A percentile compares a stretch with the other conserved stretches of the same genome.
Conservation (phyloP, 208 protist genomes). For the Crithidia bombi region DNA sequence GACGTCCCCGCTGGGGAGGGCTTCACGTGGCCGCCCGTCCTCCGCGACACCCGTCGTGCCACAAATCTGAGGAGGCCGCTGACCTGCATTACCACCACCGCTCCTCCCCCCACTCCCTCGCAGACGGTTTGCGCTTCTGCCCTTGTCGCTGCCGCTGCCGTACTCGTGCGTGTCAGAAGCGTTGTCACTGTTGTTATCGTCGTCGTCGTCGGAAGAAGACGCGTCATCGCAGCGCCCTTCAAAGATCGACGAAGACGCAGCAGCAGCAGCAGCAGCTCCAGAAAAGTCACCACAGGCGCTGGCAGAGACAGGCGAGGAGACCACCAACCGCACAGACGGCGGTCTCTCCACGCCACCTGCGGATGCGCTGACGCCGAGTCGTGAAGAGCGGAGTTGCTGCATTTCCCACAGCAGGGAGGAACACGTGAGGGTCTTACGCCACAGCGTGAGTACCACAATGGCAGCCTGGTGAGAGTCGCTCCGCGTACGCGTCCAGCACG, state of each 20-base stretch:
- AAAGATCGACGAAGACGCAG: not conserved
- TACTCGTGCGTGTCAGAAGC: not conserved
- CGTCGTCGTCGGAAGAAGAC: not conserved
- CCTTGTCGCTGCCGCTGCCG: conserved; percentile 4
- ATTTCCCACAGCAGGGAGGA: conserved; percentile 29
- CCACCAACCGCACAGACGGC: not conserved
- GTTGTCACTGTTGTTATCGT: not conserved
- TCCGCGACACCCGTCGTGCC: no score
- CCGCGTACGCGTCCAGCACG: conserved; percentile 12
- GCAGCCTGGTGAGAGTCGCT: conserved; percentile 32
- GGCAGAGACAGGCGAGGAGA: not conserved
- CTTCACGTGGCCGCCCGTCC: no score
- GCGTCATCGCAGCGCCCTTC: not conserved
- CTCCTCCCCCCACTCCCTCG: not conserved
- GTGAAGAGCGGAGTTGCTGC: conserved; percentile 24
- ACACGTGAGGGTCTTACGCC: conserved; percentile 36
- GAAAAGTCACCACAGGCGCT: not conserved
- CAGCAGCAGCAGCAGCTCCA: not conserved
- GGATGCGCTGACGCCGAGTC: not conserved
- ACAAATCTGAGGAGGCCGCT: no score
- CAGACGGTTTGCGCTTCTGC: not conserved
- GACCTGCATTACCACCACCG: no score
- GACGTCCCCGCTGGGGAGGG: not conserved
- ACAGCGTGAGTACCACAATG: conserved; percentile 28
- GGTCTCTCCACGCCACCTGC: not conserved